Percentiles rank a stretch among this genome's conserved stretches.
Evolutionary conservation across 2,329 filamentous ascomycete species (phyloP).

Genomic region (Hypoxylon sp.): DNA sequence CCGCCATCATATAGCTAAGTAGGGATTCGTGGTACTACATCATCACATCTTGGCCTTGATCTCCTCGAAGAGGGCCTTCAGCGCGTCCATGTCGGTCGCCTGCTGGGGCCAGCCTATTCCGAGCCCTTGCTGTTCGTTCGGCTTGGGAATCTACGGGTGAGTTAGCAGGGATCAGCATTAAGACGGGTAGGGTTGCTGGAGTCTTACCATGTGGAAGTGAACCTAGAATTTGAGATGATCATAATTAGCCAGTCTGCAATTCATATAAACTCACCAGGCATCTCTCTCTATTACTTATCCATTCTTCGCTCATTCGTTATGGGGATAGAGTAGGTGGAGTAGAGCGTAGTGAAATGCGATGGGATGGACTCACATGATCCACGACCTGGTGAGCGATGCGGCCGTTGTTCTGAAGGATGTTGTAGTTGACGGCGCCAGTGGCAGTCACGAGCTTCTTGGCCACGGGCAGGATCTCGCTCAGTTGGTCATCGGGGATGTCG

Average conservation of each 20-base stretch:
- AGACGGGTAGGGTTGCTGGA: slow-evolving; percentile 15
- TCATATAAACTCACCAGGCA: background rate
- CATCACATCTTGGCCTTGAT: slow-evolving; percentile 89
- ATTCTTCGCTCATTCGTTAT: background rate
- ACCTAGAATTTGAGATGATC: slow-evolving; percentile 66
- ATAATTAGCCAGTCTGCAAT: slow-evolving; percentile 17
- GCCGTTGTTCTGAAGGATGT: slow-evolving; percentile 97
- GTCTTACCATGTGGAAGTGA: slow-evolving; percentile 89
- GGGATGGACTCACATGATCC: slow-evolving; percentile 78
- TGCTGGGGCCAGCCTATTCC: slow-evolving; percentile 84
- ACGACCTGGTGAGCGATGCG: slow-evolving; percentile 91
- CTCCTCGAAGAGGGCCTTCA: slow-evolving; percentile 85
- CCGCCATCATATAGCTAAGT: background rate
- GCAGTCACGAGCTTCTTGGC: slow-evolving; percentile 89
- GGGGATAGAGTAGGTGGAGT: background rate
- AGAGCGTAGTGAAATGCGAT: background rate
- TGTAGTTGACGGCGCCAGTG: slow-evolving; percentile 84
- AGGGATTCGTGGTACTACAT: background rate
- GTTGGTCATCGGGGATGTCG: slow-evolving; percentile 91
- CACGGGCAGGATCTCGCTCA: slow-evolving; percentile 86
- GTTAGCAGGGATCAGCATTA: slow-evolving; percentile 27
- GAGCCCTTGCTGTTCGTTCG: slow-evolving; percentile 84
- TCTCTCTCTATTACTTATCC: background rate
- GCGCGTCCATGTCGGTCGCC: slow-evolving; percentile 81
- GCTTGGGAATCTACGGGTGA: slow-evolving; percentile 86